These are phyloP conservation scores for Ceratocystis eucalypticola DNA, from an alignment of 2,329 filamentous ascomycete genomes.

Conservation along the genomic window DNA sequence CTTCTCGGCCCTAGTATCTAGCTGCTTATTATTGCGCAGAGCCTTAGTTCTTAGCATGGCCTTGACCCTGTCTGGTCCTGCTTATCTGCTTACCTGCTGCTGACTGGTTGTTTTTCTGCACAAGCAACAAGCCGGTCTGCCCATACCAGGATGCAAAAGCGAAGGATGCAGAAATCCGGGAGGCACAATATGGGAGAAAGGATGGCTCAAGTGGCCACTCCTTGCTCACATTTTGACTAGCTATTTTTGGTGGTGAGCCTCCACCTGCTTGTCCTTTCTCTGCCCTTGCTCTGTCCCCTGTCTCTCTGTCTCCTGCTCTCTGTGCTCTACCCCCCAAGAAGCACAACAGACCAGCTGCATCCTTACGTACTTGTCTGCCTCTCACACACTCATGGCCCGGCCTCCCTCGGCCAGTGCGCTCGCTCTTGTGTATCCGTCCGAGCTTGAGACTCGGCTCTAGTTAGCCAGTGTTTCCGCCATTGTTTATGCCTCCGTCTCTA, in stretches of 20 bases:
- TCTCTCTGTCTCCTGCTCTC: background rate
- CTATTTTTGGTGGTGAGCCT: background rate
- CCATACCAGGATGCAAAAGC: too few relatives aligned
- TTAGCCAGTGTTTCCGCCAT: background rate
- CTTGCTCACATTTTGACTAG: background rate
- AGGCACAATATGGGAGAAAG: background rate
- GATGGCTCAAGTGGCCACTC: background rate
- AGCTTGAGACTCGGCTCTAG: background rate
- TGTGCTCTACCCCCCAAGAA: background rate
- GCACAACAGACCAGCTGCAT: background rate
- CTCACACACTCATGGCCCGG: too few relatives aligned
- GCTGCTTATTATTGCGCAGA: too few relatives aligned
- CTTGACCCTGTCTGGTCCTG: too few relatives aligned
- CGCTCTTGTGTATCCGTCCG: conserved; percentile 1
- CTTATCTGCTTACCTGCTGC: too few relatives aligned
- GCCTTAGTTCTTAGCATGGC: too few relatives aligned
- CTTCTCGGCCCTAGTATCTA: too few relatives aligned
- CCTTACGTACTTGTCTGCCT: background rate
- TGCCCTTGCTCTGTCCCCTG: background rate
- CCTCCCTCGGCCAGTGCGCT: background rate
- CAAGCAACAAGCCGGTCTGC: too few relatives aligned
- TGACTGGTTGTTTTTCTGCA: too few relatives aligned
- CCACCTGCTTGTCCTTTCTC: rapidly evolving
- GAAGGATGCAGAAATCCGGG: background rate
- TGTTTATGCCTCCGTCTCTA: background rate